Evolutionary conservation across 2,329 filamentous ascomycete genomes (phyloP), one percentile per base, ranked within the genome.

Genomic region (Hirsutella minnesotensis): DNA sequence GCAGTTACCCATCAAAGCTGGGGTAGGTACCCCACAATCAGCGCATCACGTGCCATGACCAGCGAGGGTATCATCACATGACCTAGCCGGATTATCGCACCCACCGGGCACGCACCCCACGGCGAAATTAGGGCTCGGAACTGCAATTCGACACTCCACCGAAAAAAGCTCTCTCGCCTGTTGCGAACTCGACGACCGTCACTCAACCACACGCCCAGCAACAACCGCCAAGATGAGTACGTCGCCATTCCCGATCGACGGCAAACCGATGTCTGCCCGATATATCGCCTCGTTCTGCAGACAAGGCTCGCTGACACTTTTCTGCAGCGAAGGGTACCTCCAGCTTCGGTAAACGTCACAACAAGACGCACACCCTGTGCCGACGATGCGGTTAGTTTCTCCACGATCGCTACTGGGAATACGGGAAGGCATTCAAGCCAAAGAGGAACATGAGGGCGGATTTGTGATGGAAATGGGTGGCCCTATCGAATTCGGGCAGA

Each of bases 351-450:
- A 72, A 72, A 64, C 67, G 87, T 81, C 87, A 94, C 79, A 94
- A 90, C 81, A 94, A 94, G 83, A 87, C 88, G 77, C 89, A 95
- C 82, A 88, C 83, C 69, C 76, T 95, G 72, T 95, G 89, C 86
- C 84, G 89, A 80, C 89, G 89, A 75, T 95, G 88, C 81, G 89
- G 87, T 92, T 73, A 79, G 85, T 87, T 9, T 36, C 21, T 41
- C 31, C 33, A 31, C 20, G 38, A 38, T 38, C 31, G 40, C 38
- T 18, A 39, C 5, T 21, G 22, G 27, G 4, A 13, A 15, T 5
- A 22, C 13, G 20, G 46, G 41, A 39, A 31, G 41, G 35, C 43
- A 36, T 43, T 40, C 24, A 19, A 39, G 38, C 41, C 22, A 39
- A 9, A 31, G 13, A 21, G 34, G 40, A 40, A 35, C 20, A 38